Evolutionary conservation across 352 stramenopile species (phyloP), one percentile per base, ranked within the genome.

Genomic region (Globisporangium cylindrosporum): DNA sequence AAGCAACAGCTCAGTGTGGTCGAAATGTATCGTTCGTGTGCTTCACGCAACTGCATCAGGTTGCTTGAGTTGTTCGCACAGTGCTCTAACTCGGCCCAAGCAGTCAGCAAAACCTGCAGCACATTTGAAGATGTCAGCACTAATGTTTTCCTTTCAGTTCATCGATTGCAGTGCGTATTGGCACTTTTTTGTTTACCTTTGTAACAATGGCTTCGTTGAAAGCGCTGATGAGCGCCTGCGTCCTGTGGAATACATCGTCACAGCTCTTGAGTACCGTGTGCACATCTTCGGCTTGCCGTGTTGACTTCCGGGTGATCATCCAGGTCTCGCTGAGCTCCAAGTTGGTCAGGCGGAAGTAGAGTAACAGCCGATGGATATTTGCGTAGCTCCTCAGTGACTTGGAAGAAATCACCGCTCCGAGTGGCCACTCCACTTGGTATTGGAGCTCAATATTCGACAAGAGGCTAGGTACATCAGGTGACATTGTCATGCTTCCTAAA

Each of bases 171-270:
- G 24, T n/a, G 54, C n/a, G 41, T 32, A 9, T 18, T 24, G 6
- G 0, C 22, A n/a, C 32, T 12, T 20, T 14, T 14, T 0, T 20
- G 54, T 63, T 10, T 67, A 87, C 79, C 67, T 78, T 77, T 15
- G 74, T 78, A 20, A 70, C 69, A 64, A 89, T 86, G 29, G 73
- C 71, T 62, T 82, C 79, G 49, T 81, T 86, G 56, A 86, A 84
- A 38, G 75, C 79, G 58, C 62, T 46, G 1, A 88, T 67, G 9
- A 84, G 66, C 24, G 65, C 32, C 61, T 88, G 77, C 56, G 77
- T 86, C 66, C 74, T 76, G 68, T 78, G 78, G 10, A 88, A 59
- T 18, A 79, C 65, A 27, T 73, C 61, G 25, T 67, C 67, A 51
- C 73, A 79, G 20, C 69, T 56, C 49, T 64, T 73, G 41, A 84